Conservation (phyloP, 2,329 filamentous ascomycete species). For the Aspergillus proliferans region DNA sequence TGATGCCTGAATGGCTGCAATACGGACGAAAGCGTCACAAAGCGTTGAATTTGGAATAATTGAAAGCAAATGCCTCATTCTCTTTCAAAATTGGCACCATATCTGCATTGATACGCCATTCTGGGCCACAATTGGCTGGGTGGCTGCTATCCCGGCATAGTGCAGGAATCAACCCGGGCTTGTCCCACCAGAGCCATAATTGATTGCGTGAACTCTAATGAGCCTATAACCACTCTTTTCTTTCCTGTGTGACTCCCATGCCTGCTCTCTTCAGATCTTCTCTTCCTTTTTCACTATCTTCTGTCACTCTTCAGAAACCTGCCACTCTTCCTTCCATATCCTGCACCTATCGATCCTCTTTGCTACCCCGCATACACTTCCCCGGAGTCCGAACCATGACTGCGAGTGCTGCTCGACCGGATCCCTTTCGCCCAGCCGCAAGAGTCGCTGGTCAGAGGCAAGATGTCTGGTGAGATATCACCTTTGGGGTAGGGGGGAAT, state of each 20-base stretch:
- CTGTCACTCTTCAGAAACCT: background rate
- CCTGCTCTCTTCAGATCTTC: constrained; percentile 3
- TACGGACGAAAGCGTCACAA: too few species aligned
- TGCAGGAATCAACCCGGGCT: background rate
- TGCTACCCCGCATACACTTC: constrained; percentile 14
- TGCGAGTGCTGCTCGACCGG: constrained; percentile 29
- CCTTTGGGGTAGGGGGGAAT: background rate
- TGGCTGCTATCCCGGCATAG: too few species aligned
- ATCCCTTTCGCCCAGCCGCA: constrained; percentile 42
- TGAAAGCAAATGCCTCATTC: too few species aligned
- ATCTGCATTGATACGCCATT: too few species aligned
- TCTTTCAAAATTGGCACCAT: background rate
- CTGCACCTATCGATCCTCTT: constrained; percentile 3
- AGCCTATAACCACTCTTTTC: too few species aligned
- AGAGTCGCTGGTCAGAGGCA: constrained; percentile 46
- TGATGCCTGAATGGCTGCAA: too few species aligned
- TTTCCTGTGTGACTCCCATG: background rate
- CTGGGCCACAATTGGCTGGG: too few species aligned
- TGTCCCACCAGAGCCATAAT: background rate
- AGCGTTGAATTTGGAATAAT: too few species aligned
- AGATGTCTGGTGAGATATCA: constrained; percentile 42
- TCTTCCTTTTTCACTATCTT: constrained; percentile 1
- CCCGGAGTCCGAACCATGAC: constrained; percentile 33
- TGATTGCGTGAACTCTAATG: too few species aligned
- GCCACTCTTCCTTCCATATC: background rate